These are phyloP conservation scores for Fusarium sublunatum DNA, from an alignment of 2,329 filamentous ascomycete genomes.

Conservation along the genomic window DNA sequence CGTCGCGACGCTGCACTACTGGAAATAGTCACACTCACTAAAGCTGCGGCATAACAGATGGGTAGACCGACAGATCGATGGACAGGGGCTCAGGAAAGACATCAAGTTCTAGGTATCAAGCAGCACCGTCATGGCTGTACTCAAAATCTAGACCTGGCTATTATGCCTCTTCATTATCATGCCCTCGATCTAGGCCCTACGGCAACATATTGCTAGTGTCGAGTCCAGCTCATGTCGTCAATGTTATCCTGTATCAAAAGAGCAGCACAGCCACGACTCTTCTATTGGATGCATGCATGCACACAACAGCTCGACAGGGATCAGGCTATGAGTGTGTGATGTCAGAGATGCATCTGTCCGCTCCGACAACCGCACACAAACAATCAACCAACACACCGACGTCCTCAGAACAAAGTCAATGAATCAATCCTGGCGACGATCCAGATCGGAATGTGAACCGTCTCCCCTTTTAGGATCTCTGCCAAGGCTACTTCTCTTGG, in stretches of 20 bases:
- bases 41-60: constrained; percentile 12
- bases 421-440: constrained; percentile 36
- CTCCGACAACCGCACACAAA: neutral
- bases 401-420: constrained; percentile 11
- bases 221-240: constrained; percentile 28
- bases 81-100: neutral
- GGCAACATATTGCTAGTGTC: constrained; percentile 6
- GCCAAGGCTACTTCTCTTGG: constrained; percentile 24
- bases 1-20: constrained; percentile 22
- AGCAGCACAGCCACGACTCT: constrained; percentile 36
- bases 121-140: constrained; percentile 3
- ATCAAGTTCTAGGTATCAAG: neutral
- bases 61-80: constrained; percentile 4
- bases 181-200: constrained; percentile 14
- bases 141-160: constrained; percentile 19
- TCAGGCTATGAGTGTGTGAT: constrained; percentile 25
- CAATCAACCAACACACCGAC: neutral
- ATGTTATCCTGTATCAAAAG: constrained; percentile 9
- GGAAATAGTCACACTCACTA: constrained; percentile 36
- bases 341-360: constrained; percentile 30
- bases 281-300: constrained; percentile 6
- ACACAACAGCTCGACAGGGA: constrained; percentile 35
- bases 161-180: constrained; percentile 12
- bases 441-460: constrained; percentile 37
- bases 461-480: constrained; percentile 18